Conservation (phyloP, 23 red algal species). For the Gracilaria caudata region DNA sequence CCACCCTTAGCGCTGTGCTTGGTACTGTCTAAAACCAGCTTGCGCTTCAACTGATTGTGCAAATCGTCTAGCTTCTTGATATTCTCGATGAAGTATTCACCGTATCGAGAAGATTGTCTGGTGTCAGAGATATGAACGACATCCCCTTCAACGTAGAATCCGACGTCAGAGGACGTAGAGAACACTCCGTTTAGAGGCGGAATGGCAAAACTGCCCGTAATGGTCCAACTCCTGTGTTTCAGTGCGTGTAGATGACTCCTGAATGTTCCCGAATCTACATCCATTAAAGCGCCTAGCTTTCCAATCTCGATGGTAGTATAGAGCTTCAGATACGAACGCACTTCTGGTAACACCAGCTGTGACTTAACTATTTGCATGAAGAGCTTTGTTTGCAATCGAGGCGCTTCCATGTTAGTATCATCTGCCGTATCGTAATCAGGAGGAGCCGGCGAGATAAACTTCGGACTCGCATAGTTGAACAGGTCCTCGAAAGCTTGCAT, state of each 20-base stretch:
- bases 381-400: conserved; percentile 66
- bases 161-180: conserved; percentile 66
- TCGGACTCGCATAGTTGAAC: conserved; percentile 92
- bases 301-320: conserved; percentile 91
- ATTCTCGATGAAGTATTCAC: conserved; percentile 91
- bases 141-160: conserved; percentile 82
- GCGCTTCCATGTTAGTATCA: conserved; percentile 76
- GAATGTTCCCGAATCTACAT: conserved; percentile 70
- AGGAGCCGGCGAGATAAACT: conserved; percentile 88
- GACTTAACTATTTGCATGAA: conserved; percentile 91
- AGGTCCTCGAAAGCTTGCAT: conserved; percentile 82
- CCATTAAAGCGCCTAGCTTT: conserved; percentile 94
- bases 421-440: conserved; percentile 73
- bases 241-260: conserved; percentile 78
- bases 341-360: conserved; percentile 75
- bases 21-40: conserved; percentile 8
- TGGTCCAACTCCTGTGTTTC: conserved; percentile 89
- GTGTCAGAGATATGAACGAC: conserved; percentile 86
- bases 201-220: conserved; percentile 39
- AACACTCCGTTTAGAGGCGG: conserved; percentile 72
- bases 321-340: conserved; percentile 89
- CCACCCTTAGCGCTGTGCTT: conserved; percentile 8
- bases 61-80: conserved; percentile 81
- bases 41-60: conserved; percentile 59
- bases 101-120: conserved; percentile 66